Evolutionary conservation across 2,329 filamentous ascomycete genomes (phyloP).

Genomic region (Sporothrix humicola): DNA sequence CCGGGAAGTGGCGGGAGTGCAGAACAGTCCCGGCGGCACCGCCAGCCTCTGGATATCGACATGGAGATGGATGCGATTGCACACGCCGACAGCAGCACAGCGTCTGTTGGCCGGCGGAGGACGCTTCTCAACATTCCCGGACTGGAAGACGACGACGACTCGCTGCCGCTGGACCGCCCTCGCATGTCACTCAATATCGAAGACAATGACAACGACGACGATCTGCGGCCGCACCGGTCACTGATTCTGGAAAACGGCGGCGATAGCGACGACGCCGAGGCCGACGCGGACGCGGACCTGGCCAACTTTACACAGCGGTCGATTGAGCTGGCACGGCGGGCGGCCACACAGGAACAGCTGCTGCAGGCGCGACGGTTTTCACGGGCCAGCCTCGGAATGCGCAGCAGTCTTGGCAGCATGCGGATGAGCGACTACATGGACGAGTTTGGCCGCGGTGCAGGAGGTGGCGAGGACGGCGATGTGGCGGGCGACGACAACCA

Average conservation of each 20-base stretch:
- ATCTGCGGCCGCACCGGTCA: constrained; percentile 59
- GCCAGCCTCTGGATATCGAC: constrained; percentile 18
- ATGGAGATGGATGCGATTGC: constrained; percentile 29
- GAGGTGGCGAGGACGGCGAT: constrained; percentile 49
- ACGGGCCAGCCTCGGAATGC: constrained; percentile 59
- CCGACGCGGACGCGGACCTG: constrained; percentile 49
- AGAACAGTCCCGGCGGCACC: constrained; percentile 23
- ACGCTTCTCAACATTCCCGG: constrained; percentile 42
- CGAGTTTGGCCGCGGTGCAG: constrained; percentile 43
- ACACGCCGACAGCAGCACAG: constrained; percentile 13
- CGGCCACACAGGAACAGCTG: constrained; percentile 50
- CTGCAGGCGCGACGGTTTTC: constrained; percentile 53
- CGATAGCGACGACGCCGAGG: constrained; percentile 26
- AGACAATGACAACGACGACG: constrained; percentile 56
- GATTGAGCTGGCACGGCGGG: constrained; percentile 64
- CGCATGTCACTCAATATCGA: constrained; percentile 62
- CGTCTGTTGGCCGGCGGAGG: neutral
- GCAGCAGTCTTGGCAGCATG: constrained; percentile 60
- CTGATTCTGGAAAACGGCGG: constrained; percentile 54
- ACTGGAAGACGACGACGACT: constrained; percentile 57
- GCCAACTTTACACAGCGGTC: constrained; percentile 61
- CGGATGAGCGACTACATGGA: constrained; percentile 60
- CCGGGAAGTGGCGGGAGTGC: constrained; percentile 37
- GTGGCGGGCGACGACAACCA: constrained; percentile 42
- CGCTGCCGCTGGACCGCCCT: constrained; percentile 57